Conservation (phyloP, 495 filamentous ascomycete species). For the Jackrogersella minutella region DNA sequence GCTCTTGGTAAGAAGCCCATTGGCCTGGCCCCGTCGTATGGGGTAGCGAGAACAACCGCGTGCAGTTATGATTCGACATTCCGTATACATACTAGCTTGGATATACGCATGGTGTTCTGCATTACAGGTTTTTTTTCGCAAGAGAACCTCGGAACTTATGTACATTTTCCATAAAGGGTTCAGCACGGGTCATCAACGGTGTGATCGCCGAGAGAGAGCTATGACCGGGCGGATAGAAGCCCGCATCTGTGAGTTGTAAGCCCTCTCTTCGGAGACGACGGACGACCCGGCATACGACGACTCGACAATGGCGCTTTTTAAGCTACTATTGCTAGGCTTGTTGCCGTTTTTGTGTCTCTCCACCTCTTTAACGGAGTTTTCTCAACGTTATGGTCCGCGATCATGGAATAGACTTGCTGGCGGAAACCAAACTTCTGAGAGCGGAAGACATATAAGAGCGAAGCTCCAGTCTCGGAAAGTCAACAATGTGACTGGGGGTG, state of each 20-base stretch:
- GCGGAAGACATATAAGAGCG: conserved; percentile 35
- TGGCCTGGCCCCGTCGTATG: conserved; percentile 29
- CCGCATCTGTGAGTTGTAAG: conserved; percentile 24
- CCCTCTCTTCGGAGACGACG: conserved; percentile 29
- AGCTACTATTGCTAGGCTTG: conserved; percentile 27
- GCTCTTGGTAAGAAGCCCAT: conserved; percentile 17
- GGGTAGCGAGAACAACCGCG: conserved; percentile 28
- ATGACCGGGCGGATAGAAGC: conserved; percentile 27
- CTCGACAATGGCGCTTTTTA: conserved; percentile 32
- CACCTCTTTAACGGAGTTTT: not conserved
- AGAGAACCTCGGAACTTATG: conserved; percentile 4
- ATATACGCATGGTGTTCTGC: not conserved
- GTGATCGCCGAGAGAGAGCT: conserved; percentile 20
- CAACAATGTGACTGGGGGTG: conserved; percentile 26
- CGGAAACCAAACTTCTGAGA: conserved; percentile 1
- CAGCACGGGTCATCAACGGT: not conserved
- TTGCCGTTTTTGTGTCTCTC: conserved; percentile 25
- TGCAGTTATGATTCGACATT: conserved; percentile 31
- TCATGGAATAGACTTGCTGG: not conserved
- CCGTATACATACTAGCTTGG: conserved; percentile 7
- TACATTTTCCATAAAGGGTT: conserved; percentile 18
- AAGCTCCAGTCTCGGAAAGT: conserved; percentile 35
- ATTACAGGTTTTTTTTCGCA: not conserved
- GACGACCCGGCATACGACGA: conserved; percentile 4
- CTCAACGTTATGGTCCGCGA: conserved; percentile 1